These are phyloP conservation scores for Kockiozyma suomiensis DNA, from an alignment of 805 yeast species.

Conservation along the genomic window DNA sequence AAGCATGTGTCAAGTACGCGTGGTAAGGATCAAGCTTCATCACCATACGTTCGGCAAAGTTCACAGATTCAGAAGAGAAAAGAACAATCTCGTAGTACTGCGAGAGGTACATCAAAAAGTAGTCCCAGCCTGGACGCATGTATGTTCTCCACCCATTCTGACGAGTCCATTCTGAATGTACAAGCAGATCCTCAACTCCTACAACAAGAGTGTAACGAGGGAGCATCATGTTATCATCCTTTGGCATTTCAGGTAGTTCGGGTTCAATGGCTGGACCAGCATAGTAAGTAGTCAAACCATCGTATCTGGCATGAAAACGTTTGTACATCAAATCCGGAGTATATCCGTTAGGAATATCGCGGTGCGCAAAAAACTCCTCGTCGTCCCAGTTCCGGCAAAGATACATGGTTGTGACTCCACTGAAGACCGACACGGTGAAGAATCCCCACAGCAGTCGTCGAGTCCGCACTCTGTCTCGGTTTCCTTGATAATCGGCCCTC, in stretches of 20 bases:
- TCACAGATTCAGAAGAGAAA: slow-evolving; percentile 81
- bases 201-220: slow-evolving; percentile 71
- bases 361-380: slow-evolving; percentile 63
- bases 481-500: slow-evolving; percentile 43
- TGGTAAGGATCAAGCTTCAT: slow-evolving; percentile 91
- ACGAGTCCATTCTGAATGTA: slow-evolving; percentile 90
- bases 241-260: slow-evolving; percentile 90
- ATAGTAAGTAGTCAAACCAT: slow-evolving; percentile 77
- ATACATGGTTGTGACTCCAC: slow-evolving; percentile 18
- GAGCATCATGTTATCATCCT: slow-evolving; percentile 88
- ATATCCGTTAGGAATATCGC: slow-evolving; percentile 65
- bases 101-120: slow-evolving; percentile 90
- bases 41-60: slow-evolving; percentile 80
- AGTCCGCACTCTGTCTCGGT: slow-evolving; percentile 37
- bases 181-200: slow-evolving; percentile 83
- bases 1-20: slow-evolving; percentile 81
- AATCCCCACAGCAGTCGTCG: slow-evolving; percentile 18
- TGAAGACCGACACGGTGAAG: slow-evolving; percentile 2
- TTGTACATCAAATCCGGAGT: slow-evolving; percentile 64
- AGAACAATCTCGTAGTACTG: slow-evolving; percentile 95
- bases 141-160: slow-evolving; percentile 98
- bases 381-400: slow-evolving; percentile 43
- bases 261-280: slow-evolving; percentile 87
- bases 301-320: slow-evolving; percentile 70
- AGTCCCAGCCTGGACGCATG: slow-evolving; percentile 97